Conservation (phyloP, 768 basidiomycete genomes). For the Lentinula edodes region DNA sequence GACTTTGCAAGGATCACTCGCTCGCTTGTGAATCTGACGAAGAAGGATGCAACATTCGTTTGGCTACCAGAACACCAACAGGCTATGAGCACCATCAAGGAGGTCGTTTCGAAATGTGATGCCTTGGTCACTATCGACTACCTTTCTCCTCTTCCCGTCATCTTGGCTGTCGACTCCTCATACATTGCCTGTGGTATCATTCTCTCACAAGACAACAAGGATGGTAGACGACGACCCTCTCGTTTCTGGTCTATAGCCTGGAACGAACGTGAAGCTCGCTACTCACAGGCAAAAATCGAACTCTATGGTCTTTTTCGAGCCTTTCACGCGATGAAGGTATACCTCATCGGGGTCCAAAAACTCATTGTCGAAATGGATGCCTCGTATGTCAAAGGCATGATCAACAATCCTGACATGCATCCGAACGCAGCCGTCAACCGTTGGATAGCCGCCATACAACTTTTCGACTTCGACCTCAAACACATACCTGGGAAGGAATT, state of each 20-base stretch:
- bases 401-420: not conserved
- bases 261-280: constrained; percentile 16
- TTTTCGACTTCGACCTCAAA: constrained; percentile 20
- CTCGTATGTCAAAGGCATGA: no score
- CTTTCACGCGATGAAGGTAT: constrained; percentile 19
- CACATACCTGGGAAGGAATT: constrained; percentile 24
- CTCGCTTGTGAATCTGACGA: constrained; percentile 4
- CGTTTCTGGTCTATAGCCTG: constrained; percentile 5
- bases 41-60: constrained; percentile 15
- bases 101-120: not conserved
- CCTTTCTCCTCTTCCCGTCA: constrained; percentile 14
- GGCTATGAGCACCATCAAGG: not conserved
- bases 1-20: not conserved
- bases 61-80: constrained; percentile 12
- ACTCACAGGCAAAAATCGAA: constrained; percentile 21
- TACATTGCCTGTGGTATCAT: constrained; percentile 12
- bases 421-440: not conserved
- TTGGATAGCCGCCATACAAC: not conserved
- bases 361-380: no score
- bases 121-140: constrained; percentile 21
- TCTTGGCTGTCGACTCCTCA: constrained; percentile 27
- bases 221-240: not conserved
- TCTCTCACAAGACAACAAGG: not conserved
- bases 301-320: constrained; percentile 22
- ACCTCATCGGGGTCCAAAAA: not conserved